Base-by-base conservation (phyloP, 441 rosid genomes). In the California macrophylla region DNA sequence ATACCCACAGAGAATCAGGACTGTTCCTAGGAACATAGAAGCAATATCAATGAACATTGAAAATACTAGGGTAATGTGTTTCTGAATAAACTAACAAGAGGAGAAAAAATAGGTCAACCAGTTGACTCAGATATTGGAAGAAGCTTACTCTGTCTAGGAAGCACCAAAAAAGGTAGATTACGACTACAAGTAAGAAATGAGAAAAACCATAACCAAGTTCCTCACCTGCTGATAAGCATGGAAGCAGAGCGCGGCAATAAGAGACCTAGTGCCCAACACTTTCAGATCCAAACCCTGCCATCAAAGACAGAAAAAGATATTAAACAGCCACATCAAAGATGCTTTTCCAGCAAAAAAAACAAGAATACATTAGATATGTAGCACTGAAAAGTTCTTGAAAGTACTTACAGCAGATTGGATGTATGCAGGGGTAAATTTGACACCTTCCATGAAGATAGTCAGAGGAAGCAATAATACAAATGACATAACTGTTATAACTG, bases 141-240 rank as follows among this genome's bases (percentile, higher is more conserved):
- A 36, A 36, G 42, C 42, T 8, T 36, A 36, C 4, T 28, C 30
- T 28, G 10, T 5, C 42, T 0, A 6, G 42, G 42, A 0, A 36
- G 3, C 30, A 36, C 7, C 0, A 42, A 42, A 42, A 12, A 42
- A 42, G 52, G 16, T 42, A 12, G 52, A 42, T 12, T 42, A 12
- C 4, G 18, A 36, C 40, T 1, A 1, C 18, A 42, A 42, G 52
- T 42, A 42, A 42, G 2, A 42, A 32, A 13, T 1, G 29, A 21
- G 20, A 65, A 69, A 58, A 25, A 42, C 18, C 24, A 50, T 30
- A 64, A 28, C 40, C 45, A 61, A 66, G 68, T 13, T 47, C 54
- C 79, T 81, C 71, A 89, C 98, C 91, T 92, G 99, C 80, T 94
- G 99, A 82, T 94, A 94, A 29, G 98, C 99, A 78, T 94, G 99